Evolutionary conservation across 2,329 filamentous ascomycete genomes (phyloP).

Genomic region (Hypoxylon sp.): DNA sequence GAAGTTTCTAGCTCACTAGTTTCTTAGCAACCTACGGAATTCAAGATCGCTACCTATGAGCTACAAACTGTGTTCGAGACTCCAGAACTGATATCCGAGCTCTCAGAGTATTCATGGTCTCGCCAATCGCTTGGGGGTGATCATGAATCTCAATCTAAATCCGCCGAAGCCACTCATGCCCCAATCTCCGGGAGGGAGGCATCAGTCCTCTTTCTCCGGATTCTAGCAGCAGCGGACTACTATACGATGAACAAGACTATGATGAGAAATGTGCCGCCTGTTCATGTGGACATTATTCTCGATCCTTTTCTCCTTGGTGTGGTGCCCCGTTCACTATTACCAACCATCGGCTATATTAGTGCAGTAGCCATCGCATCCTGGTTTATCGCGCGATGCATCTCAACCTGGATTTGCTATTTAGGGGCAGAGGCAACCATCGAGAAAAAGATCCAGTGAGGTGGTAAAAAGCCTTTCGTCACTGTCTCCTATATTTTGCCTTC

Average conservation of each 20-base stretch:
- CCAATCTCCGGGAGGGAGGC: constrained; percentile 48
- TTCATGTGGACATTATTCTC: constrained; percentile 85
- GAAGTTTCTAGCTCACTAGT: constrained; percentile 27
- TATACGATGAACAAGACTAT: constrained; percentile 80
- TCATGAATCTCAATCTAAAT: constrained; percentile 29
- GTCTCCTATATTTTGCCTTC: constrained; percentile 46
- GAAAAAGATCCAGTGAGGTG: constrained; percentile 59
- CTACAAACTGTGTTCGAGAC: constrained; percentile 73
- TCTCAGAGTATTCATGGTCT: constrained; percentile 73
- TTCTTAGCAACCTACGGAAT: constrained; percentile 85
- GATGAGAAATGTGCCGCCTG: constrained; percentile 81
- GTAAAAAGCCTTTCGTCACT: constrained; percentile 26
- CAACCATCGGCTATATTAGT: constrained; percentile 78
- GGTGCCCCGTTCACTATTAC: constrained; percentile 82
- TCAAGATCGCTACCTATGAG: constrained; percentile 77
- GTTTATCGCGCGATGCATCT: constrained; percentile 60
- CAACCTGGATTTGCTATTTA: constrained; percentile 53
- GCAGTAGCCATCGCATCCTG: constrained; percentile 69
- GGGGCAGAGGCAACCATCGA: constrained; percentile 48
- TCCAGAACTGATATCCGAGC: constrained; percentile 74
- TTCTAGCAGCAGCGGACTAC: constrained; percentile 86
- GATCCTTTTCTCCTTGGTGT: constrained; percentile 88
- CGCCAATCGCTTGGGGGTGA: constrained; percentile 57
- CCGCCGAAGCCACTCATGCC: constrained; percentile 11
- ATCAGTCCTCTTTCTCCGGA: constrained; percentile 78